Evolutionary conservation across 2,329 filamentous ascomycete species (phyloP).

Genomic region (Verticillium zaregamsianum): DNA sequence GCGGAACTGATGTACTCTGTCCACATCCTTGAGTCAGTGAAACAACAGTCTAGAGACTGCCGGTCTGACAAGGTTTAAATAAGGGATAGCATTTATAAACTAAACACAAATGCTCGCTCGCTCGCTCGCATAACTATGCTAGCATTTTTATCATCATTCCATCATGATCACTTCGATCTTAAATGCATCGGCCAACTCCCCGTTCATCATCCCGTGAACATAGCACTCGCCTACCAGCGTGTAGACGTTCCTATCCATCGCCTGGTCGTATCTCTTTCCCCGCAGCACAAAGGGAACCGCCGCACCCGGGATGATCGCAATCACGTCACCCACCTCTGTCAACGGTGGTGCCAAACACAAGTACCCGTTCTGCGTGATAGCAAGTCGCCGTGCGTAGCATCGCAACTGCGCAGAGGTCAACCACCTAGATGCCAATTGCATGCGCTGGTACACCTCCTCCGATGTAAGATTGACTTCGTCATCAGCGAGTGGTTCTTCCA

Average conservation of each 20-base stretch:
- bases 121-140: not conserved
- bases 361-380: not conserved
- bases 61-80: not conserved
- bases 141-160: not conserved
- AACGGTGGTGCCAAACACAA: not conserved
- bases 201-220: conserved; percentile 7
- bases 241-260: not conserved
- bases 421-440: not conserved
- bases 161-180: not conserved
- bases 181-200: not conserved
- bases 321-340: not conserved
- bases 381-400: not conserved
- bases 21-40: not conserved
- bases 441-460: not conserved
- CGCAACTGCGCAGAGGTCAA: not conserved
- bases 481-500: not conserved
- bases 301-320: not conserved
- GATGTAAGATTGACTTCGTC: not conserved
- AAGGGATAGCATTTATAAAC: not conserved
- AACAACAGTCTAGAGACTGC: too few relatives aligned
- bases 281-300: not conserved
- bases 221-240: conserved; percentile 1
- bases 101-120: not conserved
- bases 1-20: not conserved
- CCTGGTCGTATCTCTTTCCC: not conserved